Evolutionary conservation across 805 yeast genomes (phyloP), one percentile per base, ranked within the genome.

Genomic region (Ogataea paraovalis): DNA sequence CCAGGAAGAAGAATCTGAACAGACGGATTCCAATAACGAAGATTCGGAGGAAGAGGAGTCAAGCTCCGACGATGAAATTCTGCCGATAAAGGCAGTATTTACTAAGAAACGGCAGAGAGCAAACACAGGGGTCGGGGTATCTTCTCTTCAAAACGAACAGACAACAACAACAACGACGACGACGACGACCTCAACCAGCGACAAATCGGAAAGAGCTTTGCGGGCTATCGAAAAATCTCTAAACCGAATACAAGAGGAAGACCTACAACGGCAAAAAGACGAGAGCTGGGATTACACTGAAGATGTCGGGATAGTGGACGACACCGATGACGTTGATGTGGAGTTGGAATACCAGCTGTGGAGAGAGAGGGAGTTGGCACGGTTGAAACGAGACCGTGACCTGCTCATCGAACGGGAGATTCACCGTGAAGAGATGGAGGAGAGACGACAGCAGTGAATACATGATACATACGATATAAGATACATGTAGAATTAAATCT

Each of bases 311-410:
- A 72, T 58, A 0, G 57, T 77, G 0, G 85, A 82, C 52, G 87
- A 82, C 53, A 77, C 84, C 0, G 87, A 83, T 54, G 82, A 75
- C 32, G 33, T 76, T 8, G 80, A 80, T 48, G 81, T 83, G 0
- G 76, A 68, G 45, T 58, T 46, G 8, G 83, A 79, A 44, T 60
- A 55, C 41, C 46, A 39, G 30, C 46, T 41, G 21, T 68, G 72
- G 72, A 53, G 51, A 45, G 43, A 32, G 32, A 51, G 72, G 22
- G 71, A 68, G 30, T 45, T 50, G 30, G 40, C 19, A 13, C 57
- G 72, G 25, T 48, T 60, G 45, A 52, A 46, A 23, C 51, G 64
- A 39, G 69, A 66, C 25, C 43, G 59, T 12, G 49, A 44, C 8
- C 4, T 33, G 19, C 13, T 63, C 36, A 53, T 53, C 14, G 52